Percentiles rank a stretch among this genome's conserved stretches.
phyloP scores from a whole-genome alignment of 2,329 filamentous ascomycete species.

The Colletotrichum sidae region DNA sequence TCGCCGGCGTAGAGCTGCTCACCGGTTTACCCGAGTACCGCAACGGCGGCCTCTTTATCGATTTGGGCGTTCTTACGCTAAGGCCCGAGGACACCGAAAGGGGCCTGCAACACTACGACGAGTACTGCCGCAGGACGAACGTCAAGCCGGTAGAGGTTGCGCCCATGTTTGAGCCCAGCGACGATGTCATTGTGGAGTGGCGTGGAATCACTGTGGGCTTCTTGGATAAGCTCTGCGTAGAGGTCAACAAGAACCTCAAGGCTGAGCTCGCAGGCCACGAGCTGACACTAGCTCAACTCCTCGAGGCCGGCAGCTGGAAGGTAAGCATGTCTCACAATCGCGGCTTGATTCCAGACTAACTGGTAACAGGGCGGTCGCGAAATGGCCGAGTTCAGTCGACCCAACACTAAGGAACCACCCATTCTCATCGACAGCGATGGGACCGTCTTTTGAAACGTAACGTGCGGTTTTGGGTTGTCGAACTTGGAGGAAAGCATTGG shows the following conservation, averaged over 20 bases:
- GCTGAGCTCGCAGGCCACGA: slow-evolving; percentile 74
- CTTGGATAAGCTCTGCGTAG: slow-evolving; percentile 60
- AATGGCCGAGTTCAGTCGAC: slow-evolving; percentile 93
- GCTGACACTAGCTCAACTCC: slow-evolving; percentile 85
- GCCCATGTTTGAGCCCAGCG: slow-evolving; percentile 63
- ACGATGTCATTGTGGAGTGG: slow-evolving; percentile 72
- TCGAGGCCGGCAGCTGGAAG: slow-evolving; percentile 99
- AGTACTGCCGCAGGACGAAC: slow-evolving; percentile 78
- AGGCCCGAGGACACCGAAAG: slow-evolving; percentile 57
- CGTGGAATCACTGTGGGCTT: slow-evolving; percentile 68
- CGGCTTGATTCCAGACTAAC: slow-evolving; percentile 3
- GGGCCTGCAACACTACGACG: slow-evolving; percentile 60
- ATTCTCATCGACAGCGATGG: slow-evolving; percentile 97
- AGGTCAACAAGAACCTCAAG: slow-evolving; percentile 70
- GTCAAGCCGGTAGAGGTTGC: slow-evolving; percentile 64
- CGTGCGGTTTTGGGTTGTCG: background rate
- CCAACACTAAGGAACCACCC: slow-evolving; percentile 95
- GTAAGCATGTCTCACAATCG: slow-evolving; percentile 59
- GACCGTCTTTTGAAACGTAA: slow-evolving; percentile 82
- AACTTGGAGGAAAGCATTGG: slow-evolving; percentile 24
- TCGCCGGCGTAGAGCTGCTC: slow-evolving; percentile 65
- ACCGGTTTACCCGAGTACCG: slow-evolving; percentile 80
- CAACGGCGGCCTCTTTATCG: slow-evolving; percentile 77
- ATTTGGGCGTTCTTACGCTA: slow-evolving; percentile 63
- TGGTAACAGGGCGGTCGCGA: slow-evolving; percentile 82